Conservation (phyloP, 495 filamentous ascomycete species). For the Hypoxylon perforatum region DNA sequence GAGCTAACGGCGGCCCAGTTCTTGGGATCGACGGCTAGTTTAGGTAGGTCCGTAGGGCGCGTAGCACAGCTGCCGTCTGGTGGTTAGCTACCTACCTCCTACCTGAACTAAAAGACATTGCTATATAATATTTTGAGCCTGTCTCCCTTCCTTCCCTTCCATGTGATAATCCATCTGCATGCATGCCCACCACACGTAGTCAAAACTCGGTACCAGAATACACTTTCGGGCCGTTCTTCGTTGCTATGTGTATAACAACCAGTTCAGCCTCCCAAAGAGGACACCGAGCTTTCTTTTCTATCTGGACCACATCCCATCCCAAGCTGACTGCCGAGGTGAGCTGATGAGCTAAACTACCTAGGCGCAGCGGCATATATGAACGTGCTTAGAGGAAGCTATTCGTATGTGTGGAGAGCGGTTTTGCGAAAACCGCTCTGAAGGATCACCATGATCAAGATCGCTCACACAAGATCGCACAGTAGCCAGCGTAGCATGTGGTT, state of each 20-base stretch:
- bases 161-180: neutral
- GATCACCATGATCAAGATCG: too few species aligned
- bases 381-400: neutral
- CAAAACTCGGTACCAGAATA: neutral
- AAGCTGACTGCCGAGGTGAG: constrained; percentile 11
- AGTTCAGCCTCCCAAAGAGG: constrained; percentile 6
- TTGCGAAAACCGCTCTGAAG: too few species aligned
- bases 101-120: neutral
- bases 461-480: constrained; percentile 2
- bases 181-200: too few species aligned
- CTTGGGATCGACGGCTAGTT: constrained; percentile 32
- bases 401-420: neutral
- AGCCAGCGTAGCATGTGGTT: constrained; percentile 7
- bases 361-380: constrained; percentile 9
- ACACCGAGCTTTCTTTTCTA: constrained; percentile 1
- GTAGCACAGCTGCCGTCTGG: neutral
- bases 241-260: too few species aligned
- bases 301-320: neutral
- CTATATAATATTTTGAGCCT: neutral
- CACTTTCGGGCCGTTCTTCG: constrained; percentile 14
- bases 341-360: neutral
- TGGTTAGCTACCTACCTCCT: too few species aligned
- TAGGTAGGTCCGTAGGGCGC: constrained; percentile 24
- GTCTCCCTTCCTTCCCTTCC: neutral
- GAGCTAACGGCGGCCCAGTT: constrained; percentile 1